Evolutionary conservation across 176 grass and related monocot genomes (phyloP).

Genomic region (Dendrocalamus sinicus): DNA sequence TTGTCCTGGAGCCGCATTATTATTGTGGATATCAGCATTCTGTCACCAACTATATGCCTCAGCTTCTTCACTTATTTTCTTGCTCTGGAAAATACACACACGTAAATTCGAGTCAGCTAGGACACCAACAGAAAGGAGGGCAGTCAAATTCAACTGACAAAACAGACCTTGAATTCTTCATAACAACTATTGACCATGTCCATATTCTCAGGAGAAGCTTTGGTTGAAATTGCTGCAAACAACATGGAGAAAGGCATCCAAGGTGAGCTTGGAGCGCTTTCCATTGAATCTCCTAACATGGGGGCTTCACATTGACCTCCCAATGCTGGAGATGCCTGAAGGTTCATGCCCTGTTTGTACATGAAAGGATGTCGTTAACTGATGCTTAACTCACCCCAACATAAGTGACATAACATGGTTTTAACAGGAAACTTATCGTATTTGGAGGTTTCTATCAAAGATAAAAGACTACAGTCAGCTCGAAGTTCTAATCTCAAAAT

Average conservation of each 20-base stretch:
- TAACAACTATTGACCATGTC: slow-evolving; percentile 85
- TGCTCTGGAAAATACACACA: slow-evolving; percentile 51
- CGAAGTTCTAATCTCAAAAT: slow-evolving; percentile 55
- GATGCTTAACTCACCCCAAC: slow-evolving; percentile 23
- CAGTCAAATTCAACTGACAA: background rate
- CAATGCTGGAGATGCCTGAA: slow-evolving; percentile 49
- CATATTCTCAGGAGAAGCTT: slow-evolving; percentile 80
- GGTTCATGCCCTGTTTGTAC: slow-evolving; percentile 58
- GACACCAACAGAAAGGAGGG: background rate
- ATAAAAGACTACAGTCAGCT: slow-evolving; percentile 59
- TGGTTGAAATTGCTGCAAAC: slow-evolving; percentile 96
- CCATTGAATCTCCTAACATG: slow-evolving; percentile 58
- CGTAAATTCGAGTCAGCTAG: background rate
- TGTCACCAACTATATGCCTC: slow-evolving; percentile 87
- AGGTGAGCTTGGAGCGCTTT: slow-evolving; percentile 70
- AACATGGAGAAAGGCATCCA: slow-evolving; percentile 99
- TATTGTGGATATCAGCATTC: slow-evolving; percentile 90
- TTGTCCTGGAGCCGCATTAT: slow-evolving; percentile 93
- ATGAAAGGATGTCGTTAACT: slow-evolving; percentile 33
- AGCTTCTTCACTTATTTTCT: slow-evolving; percentile 93
- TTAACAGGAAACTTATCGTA: slow-evolving; percentile 61
- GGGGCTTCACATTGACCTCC: slow-evolving; percentile 57
- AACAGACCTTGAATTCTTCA: slow-evolving; percentile 86
- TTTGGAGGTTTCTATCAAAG: slow-evolving; percentile 63
- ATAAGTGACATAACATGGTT: slow-evolving; percentile 38